Evolutionary conservation across 2,329 filamentous ascomycete genomes (phyloP).

Genomic region (Colletotrichum endophyticum): DNA sequence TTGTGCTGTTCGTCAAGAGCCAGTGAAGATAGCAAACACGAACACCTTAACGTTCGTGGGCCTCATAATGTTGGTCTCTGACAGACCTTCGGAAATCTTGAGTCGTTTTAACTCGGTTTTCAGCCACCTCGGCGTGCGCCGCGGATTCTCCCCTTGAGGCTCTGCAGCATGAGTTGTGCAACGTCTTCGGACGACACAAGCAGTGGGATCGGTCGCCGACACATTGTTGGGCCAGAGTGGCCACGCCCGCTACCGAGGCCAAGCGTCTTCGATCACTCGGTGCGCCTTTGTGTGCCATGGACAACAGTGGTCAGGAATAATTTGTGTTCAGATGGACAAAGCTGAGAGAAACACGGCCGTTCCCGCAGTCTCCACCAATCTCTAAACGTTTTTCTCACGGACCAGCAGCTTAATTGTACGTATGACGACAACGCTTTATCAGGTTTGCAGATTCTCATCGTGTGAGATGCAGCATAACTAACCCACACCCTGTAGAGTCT

Average conservation of each 20-base stretch:
- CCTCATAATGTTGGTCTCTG: neutral
- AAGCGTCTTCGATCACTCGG: neutral
- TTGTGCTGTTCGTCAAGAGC: neutral
- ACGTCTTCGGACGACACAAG: neutral
- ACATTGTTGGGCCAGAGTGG: neutral
- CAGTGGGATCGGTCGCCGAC: neutral
- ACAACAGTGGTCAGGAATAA: neutral
- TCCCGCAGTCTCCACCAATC: neutral
- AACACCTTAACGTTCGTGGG: neutral
- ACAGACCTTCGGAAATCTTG: neutral
- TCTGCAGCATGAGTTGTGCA: neutral
- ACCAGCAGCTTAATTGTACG: conserved; percentile 3
- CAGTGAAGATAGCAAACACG: neutral
- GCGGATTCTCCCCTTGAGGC: neutral
- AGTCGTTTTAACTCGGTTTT: neutral
- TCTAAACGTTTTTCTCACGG: neutral
- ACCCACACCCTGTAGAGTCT: neutral
- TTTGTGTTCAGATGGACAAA: neutral
- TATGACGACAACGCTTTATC: neutral
- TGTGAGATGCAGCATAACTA: neutral
- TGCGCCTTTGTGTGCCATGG: neutral
- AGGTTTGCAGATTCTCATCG: neutral
- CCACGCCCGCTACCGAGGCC: neutral
- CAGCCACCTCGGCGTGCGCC: neutral
- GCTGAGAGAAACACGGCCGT: neutral